These are phyloP conservation scores for Alternaria tenuissima DNA, from an alignment of 2,329 filamentous ascomycete species.

Conservation along the genomic window DNA sequence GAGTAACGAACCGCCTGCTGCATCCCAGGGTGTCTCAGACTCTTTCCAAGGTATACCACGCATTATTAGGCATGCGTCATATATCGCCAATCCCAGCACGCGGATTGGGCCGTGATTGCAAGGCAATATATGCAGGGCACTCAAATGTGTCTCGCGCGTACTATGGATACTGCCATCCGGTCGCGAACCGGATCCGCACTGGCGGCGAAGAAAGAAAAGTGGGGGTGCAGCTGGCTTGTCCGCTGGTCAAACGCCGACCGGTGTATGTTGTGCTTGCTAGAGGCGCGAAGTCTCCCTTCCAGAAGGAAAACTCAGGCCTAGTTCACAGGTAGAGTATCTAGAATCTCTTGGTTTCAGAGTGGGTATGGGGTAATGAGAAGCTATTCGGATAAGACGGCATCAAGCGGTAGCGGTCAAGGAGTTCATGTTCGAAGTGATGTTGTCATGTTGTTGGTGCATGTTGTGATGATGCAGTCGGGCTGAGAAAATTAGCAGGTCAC, in stretches of 20 bases:
- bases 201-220: slow-evolving; percentile 11
- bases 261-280: neutral
- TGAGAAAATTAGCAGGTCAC: slow-evolving; percentile 4
- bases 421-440: neutral
- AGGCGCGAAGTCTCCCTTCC: neutral
- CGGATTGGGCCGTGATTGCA: slow-evolving; percentile 5
- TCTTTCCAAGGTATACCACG: neutral
- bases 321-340: neutral
- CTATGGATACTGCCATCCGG: slow-evolving; percentile 1
- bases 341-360: neutral
- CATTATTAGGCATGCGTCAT: slow-evolving; percentile 3
- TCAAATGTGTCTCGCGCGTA: neutral
- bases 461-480: neutral
- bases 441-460: slow-evolving; percentile 1
- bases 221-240: slow-evolving; percentile 1
- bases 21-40: slow-evolving; percentile 1
- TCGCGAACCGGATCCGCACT: slow-evolving; percentile 19
- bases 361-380: slow-evolving; percentile 10
- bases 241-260: slow-evolving; percentile 10
- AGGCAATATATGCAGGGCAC: slow-evolving; percentile 13
- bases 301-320: neutral
- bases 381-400: slow-evolving; percentile 9
- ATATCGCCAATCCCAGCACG: neutral
- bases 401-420: slow-evolving; percentile 1
- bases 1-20: neutral